These are phyloP conservation scores for Cenchrus americanus DNA, from an alignment of 176 grass and related monocot species.

Conservation along the genomic window DNA sequence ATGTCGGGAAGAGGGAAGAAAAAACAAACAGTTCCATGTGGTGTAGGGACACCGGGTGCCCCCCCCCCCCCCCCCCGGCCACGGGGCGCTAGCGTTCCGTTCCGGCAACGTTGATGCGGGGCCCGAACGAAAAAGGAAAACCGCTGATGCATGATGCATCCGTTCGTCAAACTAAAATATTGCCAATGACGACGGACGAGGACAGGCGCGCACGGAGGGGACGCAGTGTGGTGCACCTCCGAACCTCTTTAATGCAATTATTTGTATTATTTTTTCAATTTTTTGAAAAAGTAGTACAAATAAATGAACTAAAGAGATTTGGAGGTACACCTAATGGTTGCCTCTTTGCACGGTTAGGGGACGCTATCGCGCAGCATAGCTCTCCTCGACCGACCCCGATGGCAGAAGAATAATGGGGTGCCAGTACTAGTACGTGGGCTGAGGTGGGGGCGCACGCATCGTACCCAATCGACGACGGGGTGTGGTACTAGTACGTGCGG, in stretches of 20 bases:
- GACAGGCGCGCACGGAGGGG: background rate
- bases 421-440: background rate
- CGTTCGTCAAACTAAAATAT: slow-evolving; percentile 14
- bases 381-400: background rate
- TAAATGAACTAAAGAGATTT: too few relatives aligned
- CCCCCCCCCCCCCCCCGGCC: too few relatives aligned
- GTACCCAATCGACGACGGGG: background rate
- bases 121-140: background rate
- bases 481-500: background rate
- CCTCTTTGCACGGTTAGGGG: too few relatives aligned
- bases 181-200: background rate
- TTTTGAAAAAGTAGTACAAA: too few relatives aligned
- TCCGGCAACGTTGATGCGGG: background rate
- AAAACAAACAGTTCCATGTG: too few relatives aligned
- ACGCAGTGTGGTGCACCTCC: too few relatives aligned
- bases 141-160: background rate
- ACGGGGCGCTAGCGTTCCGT: background rate
- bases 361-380: background rate
- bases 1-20: background rate
- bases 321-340: too few relatives aligned
- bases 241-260: too few relatives aligned
- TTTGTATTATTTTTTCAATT: too few relatives aligned
- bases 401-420: slow-evolving; percentile 22
- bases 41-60: too few relatives aligned
- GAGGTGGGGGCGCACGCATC: background rate